Evolutionary conservation across 129 eudicot genomes (phyloP).

Genomic region (Centaurea solstitialis): DNA sequence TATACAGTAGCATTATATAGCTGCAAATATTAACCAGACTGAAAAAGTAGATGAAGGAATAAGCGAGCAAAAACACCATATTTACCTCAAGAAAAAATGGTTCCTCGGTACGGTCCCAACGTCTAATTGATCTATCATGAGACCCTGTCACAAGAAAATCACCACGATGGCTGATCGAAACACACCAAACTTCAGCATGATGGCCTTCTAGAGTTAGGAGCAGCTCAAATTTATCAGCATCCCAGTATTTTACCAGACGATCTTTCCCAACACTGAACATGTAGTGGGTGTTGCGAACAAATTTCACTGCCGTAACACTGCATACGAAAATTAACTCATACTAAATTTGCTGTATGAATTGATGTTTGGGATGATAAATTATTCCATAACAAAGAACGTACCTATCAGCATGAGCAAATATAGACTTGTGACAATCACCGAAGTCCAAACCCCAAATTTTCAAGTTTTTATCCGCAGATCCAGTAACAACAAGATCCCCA

Average conservation of each 20-base stretch:
- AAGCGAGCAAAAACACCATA: background rate
- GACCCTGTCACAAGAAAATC: slow-evolving; percentile 96
- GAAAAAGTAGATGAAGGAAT: background rate
- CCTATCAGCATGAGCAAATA: slow-evolving; percentile 98
- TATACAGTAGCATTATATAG: background rate
- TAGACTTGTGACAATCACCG: slow-evolving; percentile 94
- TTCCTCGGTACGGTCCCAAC: slow-evolving; percentile 98
- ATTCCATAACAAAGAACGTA: slow-evolving; percentile 9
- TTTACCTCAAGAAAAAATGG: slow-evolving; percentile 90
- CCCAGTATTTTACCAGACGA: slow-evolving; percentile 93
- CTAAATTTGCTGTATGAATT: slow-evolving; percentile 9
- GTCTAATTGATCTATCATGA: slow-evolving; percentile 87
- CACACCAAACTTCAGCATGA: slow-evolving; percentile 92
- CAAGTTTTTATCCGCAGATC: slow-evolving; percentile 93
- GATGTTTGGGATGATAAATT: background rate
- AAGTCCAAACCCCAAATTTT: slow-evolving; percentile 99
- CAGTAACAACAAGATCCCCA: slow-evolving; percentile 90
- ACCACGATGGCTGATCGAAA: slow-evolving; percentile 87
- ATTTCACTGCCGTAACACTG: slow-evolving; percentile 94
- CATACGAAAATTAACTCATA: background rate
- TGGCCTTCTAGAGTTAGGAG: slow-evolving; percentile 98
- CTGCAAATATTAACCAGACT: background rate
- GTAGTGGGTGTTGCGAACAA: slow-evolving; percentile 88
- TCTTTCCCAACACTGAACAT: slow-evolving; percentile 95
- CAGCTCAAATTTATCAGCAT: slow-evolving; percentile 96